phyloP scores from a whole-genome alignment of 345 rosid genomes.

The Eucalyptus sideroxylon region DNA sequence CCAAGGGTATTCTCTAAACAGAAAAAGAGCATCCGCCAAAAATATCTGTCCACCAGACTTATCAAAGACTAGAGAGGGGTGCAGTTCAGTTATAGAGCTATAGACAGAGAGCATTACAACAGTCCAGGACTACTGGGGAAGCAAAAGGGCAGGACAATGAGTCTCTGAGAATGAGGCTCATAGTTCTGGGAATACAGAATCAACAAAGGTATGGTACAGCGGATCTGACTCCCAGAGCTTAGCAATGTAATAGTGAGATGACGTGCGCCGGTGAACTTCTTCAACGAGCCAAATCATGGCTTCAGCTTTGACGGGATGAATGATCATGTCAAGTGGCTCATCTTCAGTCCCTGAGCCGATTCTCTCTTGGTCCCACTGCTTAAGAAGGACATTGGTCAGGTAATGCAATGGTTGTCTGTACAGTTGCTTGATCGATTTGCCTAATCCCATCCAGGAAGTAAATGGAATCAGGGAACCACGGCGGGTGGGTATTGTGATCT shows the following conservation, averaged over 20 bases:
- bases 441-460: constrained; percentile 64
- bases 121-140: not conserved
- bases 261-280: constrained; percentile 55
- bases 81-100: not conserved
- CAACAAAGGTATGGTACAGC: constrained; percentile 37
- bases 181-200: constrained; percentile 37
- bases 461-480: constrained; percentile 80
- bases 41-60: not conserved
- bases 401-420: constrained; percentile 88
- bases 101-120: not conserved
- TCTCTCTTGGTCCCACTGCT: constrained; percentile 64
- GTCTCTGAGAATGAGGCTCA: not conserved
- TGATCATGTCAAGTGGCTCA: constrained; percentile 31
- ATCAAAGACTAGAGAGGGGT: not conserved
- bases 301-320: constrained; percentile 87
- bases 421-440: constrained; percentile 56
- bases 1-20: not conserved
- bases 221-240: constrained; percentile 61
- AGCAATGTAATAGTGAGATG: constrained; percentile 53
- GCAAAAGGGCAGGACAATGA: not conserved
- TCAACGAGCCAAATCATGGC: constrained; percentile 80
- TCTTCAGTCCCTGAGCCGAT: constrained; percentile 40
- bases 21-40: not conserved
- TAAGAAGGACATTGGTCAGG: constrained; percentile 56
- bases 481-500: constrained; percentile 35